phyloP scores from a whole-genome alignment of 1,284 basidiomycete species.

The Rhodotorula sp. region DNA sequence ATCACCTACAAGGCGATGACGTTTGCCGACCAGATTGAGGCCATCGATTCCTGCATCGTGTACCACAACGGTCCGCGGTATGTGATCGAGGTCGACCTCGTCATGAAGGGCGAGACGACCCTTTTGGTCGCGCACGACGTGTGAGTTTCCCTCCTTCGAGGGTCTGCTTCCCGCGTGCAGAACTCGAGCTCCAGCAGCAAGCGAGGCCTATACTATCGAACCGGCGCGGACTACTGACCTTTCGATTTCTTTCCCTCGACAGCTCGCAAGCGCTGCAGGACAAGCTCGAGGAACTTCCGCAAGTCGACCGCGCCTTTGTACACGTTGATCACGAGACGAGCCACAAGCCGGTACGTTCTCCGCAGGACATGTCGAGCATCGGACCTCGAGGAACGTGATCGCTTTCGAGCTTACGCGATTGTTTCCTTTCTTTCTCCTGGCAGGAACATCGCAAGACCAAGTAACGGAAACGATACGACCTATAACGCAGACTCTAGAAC shows the following conservation, averaged over 20 bases:
- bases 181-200: background rate
- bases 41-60: constrained; percentile 72
- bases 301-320: constrained; percentile 73
- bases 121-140: constrained; percentile 86
- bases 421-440: no score
- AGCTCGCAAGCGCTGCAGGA: constrained; percentile 88
- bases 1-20: constrained; percentile 87
- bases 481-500: no score
- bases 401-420: background rate
- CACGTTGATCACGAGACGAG: constrained; percentile 91
- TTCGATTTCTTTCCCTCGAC: background rate
- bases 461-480: constrained; percentile 1
- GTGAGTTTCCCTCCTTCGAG: background rate
- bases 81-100: constrained; percentile 92
- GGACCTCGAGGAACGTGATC: background rate
- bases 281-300: constrained; percentile 85
- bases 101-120: constrained; percentile 85
- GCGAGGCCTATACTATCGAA: background rate
- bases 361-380: background rate
- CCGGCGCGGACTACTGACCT: background rate
- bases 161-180: background rate
- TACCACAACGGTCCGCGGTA: constrained; percentile 63
- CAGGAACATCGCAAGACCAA: constrained; percentile 43
- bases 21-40: constrained; percentile 79
- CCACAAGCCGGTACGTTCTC: constrained; percentile 62